These are phyloP conservation scores for Amylocarpus encephaloides DNA, from an alignment of 2,329 filamentous ascomycete species.

Conservation along the genomic window DNA sequence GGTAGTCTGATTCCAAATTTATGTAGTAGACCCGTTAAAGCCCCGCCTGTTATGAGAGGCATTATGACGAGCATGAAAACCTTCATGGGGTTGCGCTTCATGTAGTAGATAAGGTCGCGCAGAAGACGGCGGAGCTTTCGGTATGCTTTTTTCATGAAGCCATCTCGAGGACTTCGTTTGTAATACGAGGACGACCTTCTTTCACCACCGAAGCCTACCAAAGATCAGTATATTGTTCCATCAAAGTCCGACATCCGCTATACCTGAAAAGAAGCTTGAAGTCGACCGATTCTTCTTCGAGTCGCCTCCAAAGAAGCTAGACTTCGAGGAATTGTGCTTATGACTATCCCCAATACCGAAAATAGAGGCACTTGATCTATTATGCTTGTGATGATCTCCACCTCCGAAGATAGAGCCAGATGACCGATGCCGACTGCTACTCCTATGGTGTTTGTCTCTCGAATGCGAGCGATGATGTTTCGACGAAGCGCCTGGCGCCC, in stretches of 20 bases:
- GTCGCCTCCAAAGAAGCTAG: conserved; percentile 43
- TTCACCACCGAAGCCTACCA: conserved; percentile 20
- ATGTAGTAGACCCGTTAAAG: conserved; percentile 68
- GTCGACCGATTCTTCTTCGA: conserved; percentile 29
- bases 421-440: conserved; percentile 10
- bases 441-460: conserved; percentile 22
- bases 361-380: conserved; percentile 34
- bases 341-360: conserved; percentile 16
- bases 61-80: conserved; percentile 82
- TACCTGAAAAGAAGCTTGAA: conserved; percentile 35
- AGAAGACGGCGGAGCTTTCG: conserved; percentile 72
- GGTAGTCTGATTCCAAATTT: conserved; percentile 77
- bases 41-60: conserved; percentile 79
- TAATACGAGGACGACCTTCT: conserved; percentile 49
- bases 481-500: conserved; percentile 16
- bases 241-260: background rate
- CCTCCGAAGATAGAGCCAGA: conserved; percentile 16
- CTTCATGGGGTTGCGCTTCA: conserved; percentile 76
- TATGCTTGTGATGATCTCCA: conserved; percentile 10
- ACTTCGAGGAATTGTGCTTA: conserved; percentile 37
- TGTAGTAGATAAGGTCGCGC: conserved; percentile 74
- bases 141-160: conserved; percentile 68
- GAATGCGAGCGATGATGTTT: conserved; percentile 25
- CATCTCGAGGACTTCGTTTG: conserved; percentile 73
- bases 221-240: background rate